Evolutionary conservation across 805 yeast genomes (phyloP).

Genomic region (Metschnikowia lochheadii): DNA sequence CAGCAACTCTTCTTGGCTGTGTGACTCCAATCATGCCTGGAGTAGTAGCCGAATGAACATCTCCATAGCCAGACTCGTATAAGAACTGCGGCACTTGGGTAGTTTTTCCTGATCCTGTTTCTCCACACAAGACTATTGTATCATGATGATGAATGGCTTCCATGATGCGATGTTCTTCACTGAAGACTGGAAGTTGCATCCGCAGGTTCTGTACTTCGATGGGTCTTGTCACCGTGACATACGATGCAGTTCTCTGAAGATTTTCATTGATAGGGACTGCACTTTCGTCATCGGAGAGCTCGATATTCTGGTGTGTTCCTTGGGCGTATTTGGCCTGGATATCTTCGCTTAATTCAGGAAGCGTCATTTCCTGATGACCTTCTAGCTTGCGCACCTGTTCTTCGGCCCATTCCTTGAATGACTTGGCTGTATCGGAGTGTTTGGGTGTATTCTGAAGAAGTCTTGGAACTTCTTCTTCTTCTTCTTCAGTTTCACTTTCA

Average conservation of each 20-base stretch:
- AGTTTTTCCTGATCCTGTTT: slow-evolving; percentile 97
- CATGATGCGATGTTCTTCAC: slow-evolving; percentile 90
- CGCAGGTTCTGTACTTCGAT: slow-evolving; percentile 65
- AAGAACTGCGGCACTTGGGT: slow-evolving; percentile 97
- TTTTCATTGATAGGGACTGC: slow-evolving; percentile 54
- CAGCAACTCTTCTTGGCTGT: slow-evolving; percentile 93
- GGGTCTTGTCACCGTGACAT: slow-evolving; percentile 62
- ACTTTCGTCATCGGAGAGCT: slow-evolving; percentile 51
- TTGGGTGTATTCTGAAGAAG: slow-evolving; percentile 39
- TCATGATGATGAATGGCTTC: slow-evolving; percentile 93
- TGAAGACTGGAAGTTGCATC: slow-evolving; percentile 77
- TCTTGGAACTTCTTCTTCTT: slow-evolving; percentile 28
- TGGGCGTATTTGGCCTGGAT: slow-evolving; percentile 48
- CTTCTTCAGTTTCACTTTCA: slow-evolving; percentile 27
- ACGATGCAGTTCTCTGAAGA: slow-evolving; percentile 56
- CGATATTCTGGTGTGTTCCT: slow-evolving; percentile 59
- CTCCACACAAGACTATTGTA: slow-evolving; percentile 90
- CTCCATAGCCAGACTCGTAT: slow-evolving; percentile 89
- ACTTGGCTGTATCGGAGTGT: slow-evolving; percentile 43
- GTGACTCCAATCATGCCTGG: slow-evolving; percentile 97
- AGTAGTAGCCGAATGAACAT: slow-evolving; percentile 43
- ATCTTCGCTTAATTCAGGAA: slow-evolving; percentile 45
- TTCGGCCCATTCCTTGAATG: slow-evolving; percentile 89
- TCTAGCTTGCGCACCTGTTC: slow-evolving; percentile 60
- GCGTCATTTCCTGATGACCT: slow-evolving; percentile 45